These are phyloP conservation scores for Mucor lusitanicus DNA, from an alignment of 371 early-diverging fungal species.

Conservation along the genomic window DNA sequence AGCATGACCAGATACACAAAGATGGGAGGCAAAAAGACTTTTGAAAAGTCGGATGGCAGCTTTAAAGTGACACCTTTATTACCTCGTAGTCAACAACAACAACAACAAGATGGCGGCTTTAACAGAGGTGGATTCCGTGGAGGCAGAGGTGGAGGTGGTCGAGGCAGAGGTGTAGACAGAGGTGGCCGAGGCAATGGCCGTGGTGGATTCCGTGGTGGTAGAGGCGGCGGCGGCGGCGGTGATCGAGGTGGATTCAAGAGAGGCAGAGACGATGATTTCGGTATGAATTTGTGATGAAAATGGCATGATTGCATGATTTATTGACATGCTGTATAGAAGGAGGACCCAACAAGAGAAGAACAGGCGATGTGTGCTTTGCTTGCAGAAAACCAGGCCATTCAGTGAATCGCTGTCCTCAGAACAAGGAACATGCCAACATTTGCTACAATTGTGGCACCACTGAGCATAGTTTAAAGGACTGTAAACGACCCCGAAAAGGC, in stretches of 20 bases:
- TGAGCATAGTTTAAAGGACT: slow-evolving; percentile 80
- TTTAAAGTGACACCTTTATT: slow-evolving; percentile 57
- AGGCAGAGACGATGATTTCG: slow-evolving; percentile 16
- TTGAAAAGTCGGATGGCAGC: slow-evolving; percentile 54
- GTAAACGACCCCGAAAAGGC: slow-evolving; percentile 63
- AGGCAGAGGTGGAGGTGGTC: neutral
- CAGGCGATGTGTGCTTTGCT: slow-evolving; percentile 72
- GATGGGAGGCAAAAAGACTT: slow-evolving; percentile 55
- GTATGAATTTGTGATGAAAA: neutral
- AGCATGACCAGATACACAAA: slow-evolving; percentile 70
- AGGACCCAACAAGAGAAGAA: slow-evolving; percentile 9
- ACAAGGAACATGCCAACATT: slow-evolving; percentile 53
- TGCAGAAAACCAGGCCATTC: slow-evolving; percentile 87
- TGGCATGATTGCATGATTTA: neutral
- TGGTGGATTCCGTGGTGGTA: slow-evolving; percentile 8
- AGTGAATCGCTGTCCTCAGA: slow-evolving; percentile 77
- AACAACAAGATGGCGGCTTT: neutral
- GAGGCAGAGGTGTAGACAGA: neutral
- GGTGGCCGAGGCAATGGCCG: neutral
- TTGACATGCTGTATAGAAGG: neutral
- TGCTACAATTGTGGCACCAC: slow-evolving; percentile 89
- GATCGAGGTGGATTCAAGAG: slow-evolving; percentile 9
- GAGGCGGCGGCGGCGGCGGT: neutral
- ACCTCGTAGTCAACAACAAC: slow-evolving; percentile 37
- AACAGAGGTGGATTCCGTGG: slow-evolving; percentile 3